Base-by-base conservation (phyloP, 1,284 basidiomycete genomes). In the Megacollybia platyphylla region DNA sequence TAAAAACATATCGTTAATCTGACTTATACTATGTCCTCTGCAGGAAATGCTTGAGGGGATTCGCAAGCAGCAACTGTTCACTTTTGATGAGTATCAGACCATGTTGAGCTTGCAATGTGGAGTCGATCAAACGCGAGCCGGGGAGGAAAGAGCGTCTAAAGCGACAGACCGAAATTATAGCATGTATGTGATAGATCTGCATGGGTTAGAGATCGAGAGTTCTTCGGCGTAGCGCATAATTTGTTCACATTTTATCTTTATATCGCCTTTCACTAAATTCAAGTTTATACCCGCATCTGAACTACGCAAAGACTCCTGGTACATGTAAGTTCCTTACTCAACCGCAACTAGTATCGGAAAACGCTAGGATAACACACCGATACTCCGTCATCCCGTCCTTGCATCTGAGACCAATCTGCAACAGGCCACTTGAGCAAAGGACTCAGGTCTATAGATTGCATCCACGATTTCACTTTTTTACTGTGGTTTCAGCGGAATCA, bases 51-150 rank as follows among this genome's bases (percentile, higher is more conserved):
- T 94, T 43, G 77, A 84, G 24, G 61, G 65, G 17, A 75, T 89
- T 39, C 76, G 78, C 18, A 52, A 65, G 42, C 68, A 74, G 52
- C 81, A 79, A 43, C 57, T 58, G 29, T 94, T 87, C 62, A 75
- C 70, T 1, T 92, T 94, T 52, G 89, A 93, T 49, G 87, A 94
- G 55, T 94, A 93, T 61, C 87, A 90, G 57, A 75, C 77, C 4
- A 89, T 96, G 71, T 70, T 96, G 40, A 83, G 80, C 50, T 68
- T 94, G 34, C 87, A 90, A 53, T 93, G 89, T 55, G 87, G 85
- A 27, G 74, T 87, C 27, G 78, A 87, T 52, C 75, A 15, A 8
- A 40, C 11, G 8, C 72, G 45, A 65, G 60, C 10, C 59, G 65
- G 27, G 10, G 70, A 67, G 18, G 71, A 76, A 24, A 71, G 66